Percentiles rank a stretch among this genome's conserved stretches.
Conservation (phyloP, 225 moss, liverwort and hornwort species). For the Bryoerythrophyllum caledonicum region DNA sequence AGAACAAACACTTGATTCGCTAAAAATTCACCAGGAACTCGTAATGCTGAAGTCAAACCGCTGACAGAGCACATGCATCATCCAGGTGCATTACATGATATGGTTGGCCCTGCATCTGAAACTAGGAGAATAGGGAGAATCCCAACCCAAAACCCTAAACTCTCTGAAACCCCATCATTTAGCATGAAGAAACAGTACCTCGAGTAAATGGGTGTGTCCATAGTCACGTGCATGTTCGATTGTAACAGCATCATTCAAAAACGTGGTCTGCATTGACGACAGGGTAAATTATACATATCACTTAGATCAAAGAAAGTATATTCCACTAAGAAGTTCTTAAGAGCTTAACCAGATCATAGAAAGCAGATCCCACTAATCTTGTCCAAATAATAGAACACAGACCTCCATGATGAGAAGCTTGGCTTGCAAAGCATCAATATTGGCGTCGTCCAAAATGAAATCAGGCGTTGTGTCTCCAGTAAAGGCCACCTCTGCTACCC, state of each 20-base stretch:
- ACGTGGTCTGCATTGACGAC: constrained; percentile 65
- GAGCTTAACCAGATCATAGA: not conserved
- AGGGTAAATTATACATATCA: not conserved
- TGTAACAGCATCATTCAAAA: constrained; percentile 72
- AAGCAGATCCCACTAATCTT: not conserved
- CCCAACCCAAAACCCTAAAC: not conserved
- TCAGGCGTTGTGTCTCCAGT: constrained; percentile 93
- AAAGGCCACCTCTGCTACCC: constrained; percentile 84
- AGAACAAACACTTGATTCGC: not conserved
- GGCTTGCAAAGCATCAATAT: constrained; percentile 78
- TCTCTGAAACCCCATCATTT: not conserved
- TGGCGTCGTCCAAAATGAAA: constrained; percentile 77
- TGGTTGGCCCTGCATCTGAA: not conserved
- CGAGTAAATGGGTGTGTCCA: constrained; percentile 87
- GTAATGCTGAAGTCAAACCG: not conserved
- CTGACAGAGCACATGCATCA: not conserved
- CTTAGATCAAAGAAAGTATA: not conserved
- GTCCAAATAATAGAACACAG: constrained; percentile 4
- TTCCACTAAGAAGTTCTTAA: not conserved
- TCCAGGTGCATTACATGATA: not conserved
- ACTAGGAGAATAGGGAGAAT: not conserved
- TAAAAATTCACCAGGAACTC: not conserved
- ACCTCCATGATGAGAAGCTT: constrained; percentile 97
- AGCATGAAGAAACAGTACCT: constrained; percentile 41
- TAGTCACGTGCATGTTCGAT: constrained; percentile 75